A percentile compares a stretch with the other conserved stretches of the same genome.
phyloP scores from a whole-genome alignment of 2,329 filamentous ascomycete genomes.

The Calonectria pseudoreteaudii region DNA sequence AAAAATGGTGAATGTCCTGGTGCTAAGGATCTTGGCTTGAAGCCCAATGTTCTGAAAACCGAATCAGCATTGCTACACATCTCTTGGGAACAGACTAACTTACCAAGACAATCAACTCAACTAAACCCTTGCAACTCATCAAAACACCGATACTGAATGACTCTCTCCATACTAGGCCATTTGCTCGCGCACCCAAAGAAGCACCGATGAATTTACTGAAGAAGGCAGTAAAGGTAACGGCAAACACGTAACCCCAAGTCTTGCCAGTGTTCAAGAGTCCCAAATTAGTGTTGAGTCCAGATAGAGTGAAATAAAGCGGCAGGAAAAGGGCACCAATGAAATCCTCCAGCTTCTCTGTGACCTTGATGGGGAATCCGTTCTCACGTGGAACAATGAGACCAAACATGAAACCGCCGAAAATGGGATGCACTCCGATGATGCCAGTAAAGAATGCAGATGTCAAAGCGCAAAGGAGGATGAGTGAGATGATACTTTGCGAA shows the following conservation, averaged over 20 bases:
- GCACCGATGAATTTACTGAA: slow-evolving; percentile 87
- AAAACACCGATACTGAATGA: slow-evolving; percentile 86
- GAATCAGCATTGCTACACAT: neutral
- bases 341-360: slow-evolving; percentile 94
- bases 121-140: slow-evolving; percentile 96
- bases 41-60: slow-evolving; percentile 19
- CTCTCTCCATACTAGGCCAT: slow-evolving; percentile 84
- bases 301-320: slow-evolving; percentile 92
- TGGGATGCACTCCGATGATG: slow-evolving; percentile 89
- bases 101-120: slow-evolving; percentile 86
- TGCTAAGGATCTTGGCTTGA: slow-evolving; percentile 25
- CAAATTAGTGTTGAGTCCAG: slow-evolving; percentile 87
- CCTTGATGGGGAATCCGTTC: slow-evolving; percentile 86
- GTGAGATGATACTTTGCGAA: slow-evolving; percentile 82
- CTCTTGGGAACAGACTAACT: neutral
- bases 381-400: slow-evolving; percentile 91
- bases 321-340: slow-evolving; percentile 85
- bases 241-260: slow-evolving; percentile 90
- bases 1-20: slow-evolving; percentile 90
- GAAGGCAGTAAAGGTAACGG: slow-evolving; percentile 83
- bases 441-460: slow-evolving; percentile 86
- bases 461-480: slow-evolving; percentile 84
- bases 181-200: slow-evolving; percentile 76
- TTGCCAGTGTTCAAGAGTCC: slow-evolving; percentile 83
- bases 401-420: slow-evolving; percentile 91